These are phyloP conservation scores for Pestalotiopsis sp. DNA, from an alignment of 2,329 filamentous ascomycete species.

Conservation along the genomic window DNA sequence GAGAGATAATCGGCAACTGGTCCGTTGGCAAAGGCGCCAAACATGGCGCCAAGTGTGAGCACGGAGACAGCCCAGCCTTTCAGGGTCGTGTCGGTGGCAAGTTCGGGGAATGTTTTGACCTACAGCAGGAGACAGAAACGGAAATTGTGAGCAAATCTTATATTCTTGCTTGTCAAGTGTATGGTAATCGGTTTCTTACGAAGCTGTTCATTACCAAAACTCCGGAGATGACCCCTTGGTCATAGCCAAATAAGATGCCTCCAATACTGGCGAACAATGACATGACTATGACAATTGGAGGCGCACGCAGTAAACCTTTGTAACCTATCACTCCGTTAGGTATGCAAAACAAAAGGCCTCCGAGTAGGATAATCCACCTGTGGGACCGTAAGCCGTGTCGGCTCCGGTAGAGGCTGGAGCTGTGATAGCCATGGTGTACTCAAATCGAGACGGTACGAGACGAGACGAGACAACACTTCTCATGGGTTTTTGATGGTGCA, in stretches of 20 bases:
- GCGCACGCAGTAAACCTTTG: background rate
- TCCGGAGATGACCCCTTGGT: constrained; percentile 51
- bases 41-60: constrained; percentile 48
- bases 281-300: background rate
- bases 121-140: constrained; percentile 19
- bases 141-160: background rate
- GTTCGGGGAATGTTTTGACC: constrained; percentile 27
- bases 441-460: background rate
- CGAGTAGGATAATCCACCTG: background rate
- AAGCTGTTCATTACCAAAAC: constrained; percentile 49
- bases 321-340: background rate
- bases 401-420: background rate
- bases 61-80: constrained; percentile 57
- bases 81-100: constrained; percentile 45
- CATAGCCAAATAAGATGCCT: constrained; percentile 50
- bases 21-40: constrained; percentile 47
- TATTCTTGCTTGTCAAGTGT: constrained; percentile 15
- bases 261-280: constrained; percentile 18
- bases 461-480: background rate
- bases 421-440: background rate
- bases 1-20: constrained; percentile 37
- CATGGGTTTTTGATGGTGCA: background rate
- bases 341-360: background rate
- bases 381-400: background rate
- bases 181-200: constrained; percentile 27